These are phyloP conservation scores for Pseudogymnoascus sp. DNA, from an alignment of 2,329 filamentous ascomycete species.

Conservation along the genomic window DNA sequence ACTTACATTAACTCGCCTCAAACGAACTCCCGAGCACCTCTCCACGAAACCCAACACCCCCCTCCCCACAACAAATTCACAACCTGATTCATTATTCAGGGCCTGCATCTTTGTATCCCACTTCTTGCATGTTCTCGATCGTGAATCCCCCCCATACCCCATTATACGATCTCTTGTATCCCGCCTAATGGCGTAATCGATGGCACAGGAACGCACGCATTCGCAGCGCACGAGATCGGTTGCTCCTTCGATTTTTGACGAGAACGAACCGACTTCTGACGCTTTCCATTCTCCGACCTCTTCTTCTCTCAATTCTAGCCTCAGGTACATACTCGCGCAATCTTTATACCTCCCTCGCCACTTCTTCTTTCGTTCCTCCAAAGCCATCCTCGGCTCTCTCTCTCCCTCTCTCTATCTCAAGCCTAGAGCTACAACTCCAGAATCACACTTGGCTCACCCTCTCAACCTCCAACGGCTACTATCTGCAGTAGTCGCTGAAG, in stretches of 20 bases:
- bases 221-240: slow-evolving; percentile 12
- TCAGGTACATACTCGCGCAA: slow-evolving; percentile 10
- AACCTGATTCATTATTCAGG: not conserved
- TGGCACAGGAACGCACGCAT: slow-evolving; percentile 14
- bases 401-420: not conserved
- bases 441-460: slow-evolving; percentile 10
- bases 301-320: slow-evolving; percentile 10
- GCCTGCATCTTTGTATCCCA: not conserved
- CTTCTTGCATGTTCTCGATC: slow-evolving; percentile 3
- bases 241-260: slow-evolving; percentile 12
- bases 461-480: not conserved
- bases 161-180: not conserved
- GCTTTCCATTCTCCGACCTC: slow-evolving; percentile 5
- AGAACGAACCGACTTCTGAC: slow-evolving; percentile 7
- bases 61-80: not conserved
- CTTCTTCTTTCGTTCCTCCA: not conserved
- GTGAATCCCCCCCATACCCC: not conserved
- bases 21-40: not conserved
- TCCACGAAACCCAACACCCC: not conserved
- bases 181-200: slow-evolving; percentile 15
- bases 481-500: slow-evolving; percentile 9
- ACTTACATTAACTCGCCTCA: slow-evolving; percentile 7
- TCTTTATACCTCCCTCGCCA: not conserved
- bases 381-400: not conserved
- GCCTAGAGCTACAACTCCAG: slow-evolving; percentile 7